Evolutionary conservation across 2,329 filamentous ascomycete genomes (phyloP).

Genomic region (Pyricularia sp.): DNA sequence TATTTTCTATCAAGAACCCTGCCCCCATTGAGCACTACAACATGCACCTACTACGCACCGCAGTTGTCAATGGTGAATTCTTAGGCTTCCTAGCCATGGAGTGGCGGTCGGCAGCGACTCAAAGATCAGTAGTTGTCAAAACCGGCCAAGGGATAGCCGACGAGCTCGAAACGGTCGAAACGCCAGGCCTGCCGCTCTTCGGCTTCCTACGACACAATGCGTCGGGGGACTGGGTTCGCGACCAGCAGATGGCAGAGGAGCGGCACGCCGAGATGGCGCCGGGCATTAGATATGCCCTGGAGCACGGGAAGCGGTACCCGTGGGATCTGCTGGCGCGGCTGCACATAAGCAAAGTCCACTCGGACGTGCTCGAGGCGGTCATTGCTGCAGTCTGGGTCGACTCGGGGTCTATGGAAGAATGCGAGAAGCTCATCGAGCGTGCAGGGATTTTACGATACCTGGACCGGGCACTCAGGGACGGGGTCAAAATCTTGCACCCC

Average conservation of each 20-base stretch:
- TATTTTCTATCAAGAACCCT: conserved; percentile 30
- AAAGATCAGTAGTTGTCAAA: conserved; percentile 8
- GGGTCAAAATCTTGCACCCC: conserved; percentile 46
- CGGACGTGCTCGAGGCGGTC: conserved; percentile 69
- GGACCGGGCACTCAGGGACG: conserved; percentile 43
- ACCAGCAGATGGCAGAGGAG: conserved; percentile 20
- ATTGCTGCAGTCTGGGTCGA: conserved; percentile 80
- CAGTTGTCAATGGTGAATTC: conserved; percentile 68
- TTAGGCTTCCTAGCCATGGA: conserved; percentile 65
- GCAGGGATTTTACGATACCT: conserved; percentile 55
- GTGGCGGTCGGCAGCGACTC: conserved; percentile 22
- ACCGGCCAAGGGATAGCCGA: conserved; percentile 5
- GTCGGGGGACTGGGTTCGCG: conserved; percentile 24
- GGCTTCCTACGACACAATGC: conserved; percentile 53
- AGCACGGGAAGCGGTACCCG: conserved; percentile 46
- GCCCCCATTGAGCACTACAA: conserved; percentile 31
- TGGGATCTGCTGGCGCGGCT: conserved; percentile 61
- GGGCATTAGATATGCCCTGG: conserved; percentile 36
- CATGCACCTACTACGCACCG: conserved; percentile 68
- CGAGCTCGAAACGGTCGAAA: neutral
- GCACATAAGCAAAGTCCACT: conserved; percentile 62
- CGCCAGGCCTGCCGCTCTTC: conserved; percentile 40
- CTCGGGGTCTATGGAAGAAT: conserved; percentile 47
- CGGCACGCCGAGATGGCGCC: conserved; percentile 35
- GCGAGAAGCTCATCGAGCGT: conserved; percentile 44